These are phyloP conservation scores for Ganoderma meredithae DNA, from an alignment of 1,284 basidiomycete species.

Conservation along the genomic window DNA sequence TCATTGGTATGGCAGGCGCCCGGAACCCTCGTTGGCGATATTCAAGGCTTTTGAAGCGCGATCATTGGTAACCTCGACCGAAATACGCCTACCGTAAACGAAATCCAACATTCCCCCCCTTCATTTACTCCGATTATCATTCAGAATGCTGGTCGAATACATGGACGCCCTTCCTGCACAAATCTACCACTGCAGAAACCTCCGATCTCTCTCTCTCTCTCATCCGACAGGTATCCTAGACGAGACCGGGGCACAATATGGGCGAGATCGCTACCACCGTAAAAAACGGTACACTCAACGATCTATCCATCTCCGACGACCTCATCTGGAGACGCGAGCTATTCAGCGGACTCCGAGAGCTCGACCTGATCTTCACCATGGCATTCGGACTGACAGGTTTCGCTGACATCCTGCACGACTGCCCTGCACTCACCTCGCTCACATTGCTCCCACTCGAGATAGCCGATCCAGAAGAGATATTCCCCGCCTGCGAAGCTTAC, in stretches of 20 bases:
- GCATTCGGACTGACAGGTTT: not conserved
- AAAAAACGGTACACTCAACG: not conserved
- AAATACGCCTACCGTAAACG: not conserved
- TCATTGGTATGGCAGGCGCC: not conserved
- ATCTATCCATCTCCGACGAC: not conserved
- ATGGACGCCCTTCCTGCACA: not conserved
- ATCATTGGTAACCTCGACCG: not conserved
- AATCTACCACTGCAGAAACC: no score
- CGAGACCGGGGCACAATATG: not conserved
- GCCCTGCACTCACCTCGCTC: not conserved
- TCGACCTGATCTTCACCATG: slow-evolving; percentile 3
- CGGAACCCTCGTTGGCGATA: not conserved
- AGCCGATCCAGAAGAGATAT: not conserved
- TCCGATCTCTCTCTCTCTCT: not conserved
- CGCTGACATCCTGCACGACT: not conserved
- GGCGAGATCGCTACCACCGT: not conserved
- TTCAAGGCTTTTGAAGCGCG: not conserved
- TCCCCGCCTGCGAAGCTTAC: not conserved
- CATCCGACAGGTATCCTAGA: not conserved
- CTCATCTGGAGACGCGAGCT: not conserved
- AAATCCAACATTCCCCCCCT: not conserved
- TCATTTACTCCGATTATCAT: not conserved
- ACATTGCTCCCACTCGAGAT: not conserved
- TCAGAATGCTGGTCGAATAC: not conserved
- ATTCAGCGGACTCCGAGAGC: slow-evolving; percentile 4